Base-by-base conservation (phyloP, 352 stramenopile species). In the Pythium vanterpoolii region DNA sequence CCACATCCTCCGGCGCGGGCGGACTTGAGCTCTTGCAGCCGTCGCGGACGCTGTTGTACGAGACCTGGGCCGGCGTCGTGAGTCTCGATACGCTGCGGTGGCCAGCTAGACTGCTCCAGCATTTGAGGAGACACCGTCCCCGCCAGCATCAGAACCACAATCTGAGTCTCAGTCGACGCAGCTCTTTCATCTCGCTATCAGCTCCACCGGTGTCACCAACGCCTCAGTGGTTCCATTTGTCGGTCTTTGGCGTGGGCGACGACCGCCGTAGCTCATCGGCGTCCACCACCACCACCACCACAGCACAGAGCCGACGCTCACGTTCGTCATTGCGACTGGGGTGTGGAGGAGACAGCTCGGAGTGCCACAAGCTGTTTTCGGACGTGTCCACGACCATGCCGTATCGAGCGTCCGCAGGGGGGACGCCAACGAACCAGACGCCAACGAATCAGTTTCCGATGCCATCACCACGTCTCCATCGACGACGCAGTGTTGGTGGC, bases 21-120 rank as follows among this genome's bases (percentile, higher is more conserved):
- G 46, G 34, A 2, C 9, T 85, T 16, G 66, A 85, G 34, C 48
- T 90, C 9, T 39, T 87, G 3, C 72, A 75, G 43, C 80, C 80
- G 0, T 75, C 74, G 6, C 74, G 80, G 2, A 75, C 71, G 30
- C 52, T 87, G 7, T 56, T 90, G 10, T 62, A 56, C 44, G 80
- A 90, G 51, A 52, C 63, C 38, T 59, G 58, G 39, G 71, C 65
- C 14, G 52, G 55, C 16, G 72, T 86, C 46, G 50, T 63, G n/a
- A 72, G 66, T 31, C 62, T 76, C 2, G 66, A 72, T 19, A 46
- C 52, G 13, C 65, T 70, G 9, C 56, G 54, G 1, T 77, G 68
- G 65, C 62, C 60, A 3, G 57, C 58, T n/a, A 60, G 50, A 42
- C 62, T 74, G n/a, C 60, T 69, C 14, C 24, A 45, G 19, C 45